phyloP scores from a whole-genome alignment of 129 eudicot species.

The Chrysanthemum makinoi region DNA sequence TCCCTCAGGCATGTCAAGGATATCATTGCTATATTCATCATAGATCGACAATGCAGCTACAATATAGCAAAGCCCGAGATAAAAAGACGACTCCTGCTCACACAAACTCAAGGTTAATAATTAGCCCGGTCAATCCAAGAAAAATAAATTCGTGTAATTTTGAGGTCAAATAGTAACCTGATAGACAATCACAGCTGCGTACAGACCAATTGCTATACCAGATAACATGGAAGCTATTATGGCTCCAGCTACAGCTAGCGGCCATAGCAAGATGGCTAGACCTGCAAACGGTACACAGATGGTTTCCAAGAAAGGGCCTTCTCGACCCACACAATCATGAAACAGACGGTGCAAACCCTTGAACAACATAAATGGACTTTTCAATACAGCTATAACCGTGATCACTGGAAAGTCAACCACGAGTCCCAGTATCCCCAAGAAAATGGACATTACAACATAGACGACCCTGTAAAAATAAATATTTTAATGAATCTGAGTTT shows the following conservation, averaged over 20 bases:
- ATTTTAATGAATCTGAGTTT: not conserved
- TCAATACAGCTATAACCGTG: conserved; percentile 56
- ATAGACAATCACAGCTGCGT: conserved; percentile 74
- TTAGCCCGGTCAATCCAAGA: conserved; percentile 11
- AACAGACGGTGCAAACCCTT: conserved; percentile 91
- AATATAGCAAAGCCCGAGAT: conserved; percentile 72
- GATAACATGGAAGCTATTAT: conserved; percentile 70
- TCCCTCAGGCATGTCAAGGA: conserved; percentile 94
- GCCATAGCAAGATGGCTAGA: conserved; percentile 92
- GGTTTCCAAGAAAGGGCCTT: conserved; percentile 94
- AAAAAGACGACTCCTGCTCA: conserved; percentile 77
- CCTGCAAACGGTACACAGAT: conserved; percentile 97
- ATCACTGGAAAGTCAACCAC: conserved; percentile 68
- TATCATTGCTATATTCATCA: conserved; percentile 90
- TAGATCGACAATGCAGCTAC: conserved; percentile 73
- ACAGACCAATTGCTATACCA: conserved; percentile 68
- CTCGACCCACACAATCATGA: conserved; percentile 91
- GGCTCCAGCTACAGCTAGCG: conserved; percentile 89
- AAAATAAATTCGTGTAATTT: not conserved
- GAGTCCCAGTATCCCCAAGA: conserved; percentile 62
- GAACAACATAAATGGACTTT: conserved; percentile 87
- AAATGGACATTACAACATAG: conserved; percentile 51
- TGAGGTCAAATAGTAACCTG: conserved; percentile 47
- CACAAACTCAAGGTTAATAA: conserved; percentile 21
- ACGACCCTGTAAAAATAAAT: conserved; percentile 45